Conservation (phyloP, 192 early-diverging fungal species). For the Globomyces pollinis-pini region DNA sequence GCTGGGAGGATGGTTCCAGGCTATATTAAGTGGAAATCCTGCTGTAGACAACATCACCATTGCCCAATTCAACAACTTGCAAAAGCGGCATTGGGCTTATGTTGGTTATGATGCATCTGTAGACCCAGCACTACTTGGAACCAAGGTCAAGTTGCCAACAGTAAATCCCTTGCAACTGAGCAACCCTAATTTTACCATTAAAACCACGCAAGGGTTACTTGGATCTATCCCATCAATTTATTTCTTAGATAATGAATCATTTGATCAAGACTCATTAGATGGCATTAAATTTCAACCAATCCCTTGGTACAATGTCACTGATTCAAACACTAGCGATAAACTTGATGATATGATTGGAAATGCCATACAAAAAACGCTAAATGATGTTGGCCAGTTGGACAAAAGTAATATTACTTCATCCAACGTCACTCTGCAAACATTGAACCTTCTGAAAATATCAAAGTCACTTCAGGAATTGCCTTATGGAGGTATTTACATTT, state of each 20-base stretch:
- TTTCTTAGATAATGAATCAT: constrained; percentile 21
- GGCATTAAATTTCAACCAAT: constrained; percentile 14
- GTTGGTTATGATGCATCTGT: not conserved
- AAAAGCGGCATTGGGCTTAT: not conserved
- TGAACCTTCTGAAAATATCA: not conserved
- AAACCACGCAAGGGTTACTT: constrained; percentile 21
- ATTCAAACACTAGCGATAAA: constrained; percentile 6
- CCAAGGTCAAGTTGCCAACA: not conserved
- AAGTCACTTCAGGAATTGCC: constrained; percentile 10
- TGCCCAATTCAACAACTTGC: not conserved
- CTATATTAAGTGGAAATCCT: not conserved
- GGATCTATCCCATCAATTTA: constrained; percentile 28
- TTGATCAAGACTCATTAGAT: not conserved
- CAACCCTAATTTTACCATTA: constrained; percentile 1
- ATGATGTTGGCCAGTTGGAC: constrained; percentile 27
- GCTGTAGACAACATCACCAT: not conserved
- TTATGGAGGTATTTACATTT: constrained; percentile 41
- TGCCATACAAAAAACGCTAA: constrained; percentile 15
- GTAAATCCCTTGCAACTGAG: not conserved
- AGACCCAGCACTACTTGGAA: not conserved
- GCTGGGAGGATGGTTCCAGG: constrained; percentile 9
- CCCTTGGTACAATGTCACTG: constrained; percentile 26
- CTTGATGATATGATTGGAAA: constrained; percentile 22
- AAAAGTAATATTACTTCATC: constrained; percentile 28
- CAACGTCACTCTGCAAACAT: constrained; percentile 6